Percentiles rank a stretch among this genome's conserved stretches.
Conservation (phyloP, 768 basidiomycete genomes). For the Coprinopsis marcescibilis region DNA sequence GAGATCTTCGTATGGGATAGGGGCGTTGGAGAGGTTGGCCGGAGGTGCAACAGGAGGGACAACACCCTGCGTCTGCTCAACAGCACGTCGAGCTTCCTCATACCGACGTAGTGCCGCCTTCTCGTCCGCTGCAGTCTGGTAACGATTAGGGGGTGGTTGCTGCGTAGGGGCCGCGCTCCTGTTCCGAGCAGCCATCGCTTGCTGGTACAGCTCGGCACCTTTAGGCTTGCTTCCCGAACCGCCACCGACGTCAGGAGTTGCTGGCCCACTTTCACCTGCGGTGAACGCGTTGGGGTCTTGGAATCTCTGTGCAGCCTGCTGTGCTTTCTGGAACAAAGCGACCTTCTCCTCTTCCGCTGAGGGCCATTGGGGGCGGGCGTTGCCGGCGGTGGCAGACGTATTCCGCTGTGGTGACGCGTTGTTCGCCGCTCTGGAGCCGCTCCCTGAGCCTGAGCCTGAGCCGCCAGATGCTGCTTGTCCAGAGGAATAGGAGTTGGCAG, state of each 20-base stretch:
- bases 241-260: constrained; percentile 14
- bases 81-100: constrained; percentile 66
- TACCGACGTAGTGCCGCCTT: constrained; percentile 66
- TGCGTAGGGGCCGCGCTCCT: constrained; percentile 16
- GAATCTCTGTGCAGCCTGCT: constrained; percentile 54
- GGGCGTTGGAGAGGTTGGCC: constrained; percentile 43
- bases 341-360: constrained; percentile 76
- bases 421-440: too few relatives aligned
- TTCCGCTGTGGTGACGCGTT: too few relatives aligned
- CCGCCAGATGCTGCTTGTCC: too few relatives aligned
- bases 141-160: constrained; percentile 35
- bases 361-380: constrained; percentile 39
- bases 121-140: constrained; percentile 64
- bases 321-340: constrained; percentile 62
- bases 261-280: neutral
- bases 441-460: too few relatives aligned
- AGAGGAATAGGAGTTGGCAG: constrained; percentile 14
- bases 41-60: constrained; percentile 57
- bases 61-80: constrained; percentile 49
- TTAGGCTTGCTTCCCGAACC: constrained; percentile 8
- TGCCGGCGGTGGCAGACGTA: constrained; percentile 12
- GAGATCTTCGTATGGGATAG: neutral
- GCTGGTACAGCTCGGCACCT: constrained; percentile 12
- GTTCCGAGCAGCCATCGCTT: constrained; percentile 14
- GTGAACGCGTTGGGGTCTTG: constrained; percentile 34